Base-by-base conservation (phyloP, 805 yeast species). In the Starmerella etchellsii region DNA sequence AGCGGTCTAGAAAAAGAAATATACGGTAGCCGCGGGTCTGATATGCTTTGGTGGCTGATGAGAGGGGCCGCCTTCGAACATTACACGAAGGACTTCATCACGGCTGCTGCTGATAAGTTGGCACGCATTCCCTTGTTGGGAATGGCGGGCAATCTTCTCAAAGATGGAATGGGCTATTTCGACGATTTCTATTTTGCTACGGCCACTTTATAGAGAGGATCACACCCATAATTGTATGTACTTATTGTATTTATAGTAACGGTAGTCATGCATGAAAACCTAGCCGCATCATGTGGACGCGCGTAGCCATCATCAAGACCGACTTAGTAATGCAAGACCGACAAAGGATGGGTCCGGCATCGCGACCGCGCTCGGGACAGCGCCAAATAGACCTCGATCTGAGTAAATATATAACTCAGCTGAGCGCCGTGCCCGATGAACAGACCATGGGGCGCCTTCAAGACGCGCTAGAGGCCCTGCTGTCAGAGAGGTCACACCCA, bases 21-120 rank as follows among this genome's bases (percentile, higher is more conserved):
- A 6, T 25, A 31, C 59, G 54, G 43, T 42, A 55, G 31, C 42
- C 51, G 49, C 43, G 50, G 37, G 49, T 63, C 30, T 37, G 58
- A 23, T 34, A 37, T 13, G 49, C 48, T 20, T 48, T 63, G 68
- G 67, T 65, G 67, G 66, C 33, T 51, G 18, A 43, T 65, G 27
- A 54, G 69, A 8, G 65, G 66, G 7, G 56, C 61, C 42, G 52
- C 63, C 50, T 64, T 61, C 52, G 53, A 56, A 21, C 38, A 48
- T 4, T 31, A 53, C 23, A 56, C 64, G 1, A 51, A 63, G 18
- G 64, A 61, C 4, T 19, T 54, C 4, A 29, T 62, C 28, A 50
- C 51, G 16, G 46, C 50, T 15, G 23, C 59, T 23, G 51, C 57
- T n/a, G 25, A 39, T 14, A 38, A 36, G 31, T 39, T 61, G 25